Evolutionary conservation across 139 green algal genomes (phyloP).

Genomic region (Micractinium sp.): DNA sequence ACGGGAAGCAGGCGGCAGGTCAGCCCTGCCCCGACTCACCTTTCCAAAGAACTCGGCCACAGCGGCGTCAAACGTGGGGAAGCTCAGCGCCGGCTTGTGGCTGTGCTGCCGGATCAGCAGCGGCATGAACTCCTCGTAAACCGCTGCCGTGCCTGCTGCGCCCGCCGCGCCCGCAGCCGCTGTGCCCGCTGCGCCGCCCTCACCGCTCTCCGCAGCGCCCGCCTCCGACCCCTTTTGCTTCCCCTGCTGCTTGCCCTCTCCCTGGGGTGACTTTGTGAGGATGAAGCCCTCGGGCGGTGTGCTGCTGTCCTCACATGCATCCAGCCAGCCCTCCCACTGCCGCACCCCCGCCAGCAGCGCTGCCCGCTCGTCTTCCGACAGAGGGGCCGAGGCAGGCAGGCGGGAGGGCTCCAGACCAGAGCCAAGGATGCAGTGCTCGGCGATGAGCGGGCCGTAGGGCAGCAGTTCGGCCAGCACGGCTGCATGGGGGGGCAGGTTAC

Average conservation of each 20-base stretch:
- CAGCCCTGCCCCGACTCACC: slow-evolving; percentile 42
- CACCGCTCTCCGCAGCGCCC: background rate
- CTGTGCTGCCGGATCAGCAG: slow-evolving; percentile 74
- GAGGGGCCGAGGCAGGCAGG: slow-evolving; percentile 6
- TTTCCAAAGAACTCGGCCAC: slow-evolving; percentile 93
- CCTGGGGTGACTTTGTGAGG: slow-evolving; percentile 27
- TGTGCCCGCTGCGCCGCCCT: background rate
- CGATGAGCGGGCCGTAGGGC: slow-evolving; percentile 83
- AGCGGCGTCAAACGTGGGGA: slow-evolving; percentile 88
- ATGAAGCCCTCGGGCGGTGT: slow-evolving; percentile 61
- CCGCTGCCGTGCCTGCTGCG: background rate
- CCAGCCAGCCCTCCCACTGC: slow-evolving; percentile 61
- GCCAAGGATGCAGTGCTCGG: slow-evolving; percentile 80
- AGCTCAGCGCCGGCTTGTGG: slow-evolving; percentile 48
- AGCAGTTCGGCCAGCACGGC: slow-evolving; percentile 44
- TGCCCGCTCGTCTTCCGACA: slow-evolving; percentile 33
- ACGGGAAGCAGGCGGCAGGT: no score
- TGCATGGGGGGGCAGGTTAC: background rate
- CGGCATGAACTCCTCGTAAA: slow-evolving; percentile 85
- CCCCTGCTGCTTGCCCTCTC: background rate
- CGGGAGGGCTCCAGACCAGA: slow-evolving; percentile 69
- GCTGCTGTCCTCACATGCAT: slow-evolving; percentile 51
- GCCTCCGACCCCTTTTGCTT: background rate
- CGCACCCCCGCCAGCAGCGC: slow-evolving; percentile 48
- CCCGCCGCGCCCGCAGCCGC: background rate